Conservation (phyloP, 495 filamentous ascomycete genomes). For the Hyaloscypha hepaticicola region DNA sequence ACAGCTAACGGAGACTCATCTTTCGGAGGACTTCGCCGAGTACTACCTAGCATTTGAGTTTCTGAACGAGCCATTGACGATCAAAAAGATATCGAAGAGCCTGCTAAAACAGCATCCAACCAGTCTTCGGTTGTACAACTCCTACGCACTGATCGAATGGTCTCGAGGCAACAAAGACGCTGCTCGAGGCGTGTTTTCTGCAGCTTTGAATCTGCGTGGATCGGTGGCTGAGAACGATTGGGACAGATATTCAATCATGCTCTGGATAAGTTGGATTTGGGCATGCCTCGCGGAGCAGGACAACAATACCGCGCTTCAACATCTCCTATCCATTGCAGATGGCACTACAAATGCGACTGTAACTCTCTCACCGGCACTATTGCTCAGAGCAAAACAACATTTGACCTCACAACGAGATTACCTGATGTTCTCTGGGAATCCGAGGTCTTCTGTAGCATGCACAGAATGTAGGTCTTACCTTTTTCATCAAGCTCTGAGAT, state of each 20-base stretch:
- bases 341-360: slow-evolving; percentile 5
- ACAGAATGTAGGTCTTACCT: slow-evolving; percentile 44
- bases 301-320: slow-evolving; percentile 39
- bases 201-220: slow-evolving; percentile 58
- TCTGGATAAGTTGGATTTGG: slow-evolving; percentile 77
- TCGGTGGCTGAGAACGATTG: slow-evolving; percentile 35
- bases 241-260: slow-evolving; percentile 35
- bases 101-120: slow-evolving; percentile 66
- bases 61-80: slow-evolving; percentile 51
- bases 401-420: slow-evolving; percentile 57
- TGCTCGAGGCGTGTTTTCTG: slow-evolving; percentile 64
- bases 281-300: slow-evolving; percentile 55
- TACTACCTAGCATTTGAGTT: slow-evolving; percentile 72
- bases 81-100: slow-evolving; percentile 68
- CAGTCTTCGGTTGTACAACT: slow-evolving; percentile 71
- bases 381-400: slow-evolving; percentile 56
- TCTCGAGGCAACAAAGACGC: slow-evolving; percentile 51
- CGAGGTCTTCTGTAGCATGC: slow-evolving; percentile 48
- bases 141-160: slow-evolving; percentile 72
- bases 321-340: slow-evolving; percentile 35
- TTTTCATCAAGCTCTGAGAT: neutral
- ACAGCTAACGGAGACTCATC: slow-evolving; percentile 45
- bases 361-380: slow-evolving; percentile 36
- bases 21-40: slow-evolving; percentile 59
- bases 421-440: slow-evolving; percentile 48